Percentiles rank a stretch among this genome's conserved stretches.
Evolutionary conservation across 768 basidiomycete species (phyloP).

Genomic region (Auriscalpium orientale): DNA sequence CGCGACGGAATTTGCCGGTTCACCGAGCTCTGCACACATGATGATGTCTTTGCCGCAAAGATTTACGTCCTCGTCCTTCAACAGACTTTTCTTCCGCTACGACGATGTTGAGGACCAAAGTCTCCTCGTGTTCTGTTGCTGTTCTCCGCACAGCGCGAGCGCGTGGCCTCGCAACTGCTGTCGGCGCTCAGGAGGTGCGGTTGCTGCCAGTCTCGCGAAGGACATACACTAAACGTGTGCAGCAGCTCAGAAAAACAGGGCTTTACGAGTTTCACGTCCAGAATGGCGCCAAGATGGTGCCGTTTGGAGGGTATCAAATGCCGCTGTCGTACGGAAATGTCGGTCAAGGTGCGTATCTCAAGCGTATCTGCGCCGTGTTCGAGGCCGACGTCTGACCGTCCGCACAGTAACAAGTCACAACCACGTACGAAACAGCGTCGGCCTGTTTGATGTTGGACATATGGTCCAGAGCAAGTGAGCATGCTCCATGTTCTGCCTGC

Average conservation of each 20-base stretch:
- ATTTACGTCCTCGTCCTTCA: no score
- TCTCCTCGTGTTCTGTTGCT: no score
- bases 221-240: not conserved
- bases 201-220: not conserved
- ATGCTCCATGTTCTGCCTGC: not conserved
- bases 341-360: constrained; percentile 57
- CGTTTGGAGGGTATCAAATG: constrained; percentile 95
- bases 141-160: not conserved
- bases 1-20: no score
- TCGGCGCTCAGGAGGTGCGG: not conserved
- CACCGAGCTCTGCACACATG: no score
- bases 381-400: not conserved
- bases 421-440: constrained; percentile 74
- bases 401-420: constrained; percentile 78
- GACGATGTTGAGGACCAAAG: no score
- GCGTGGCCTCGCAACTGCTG: not conserved
- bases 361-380: not conserved
- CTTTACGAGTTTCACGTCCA: constrained; percentile 86
- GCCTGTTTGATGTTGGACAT: constrained; percentile 95
- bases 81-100: no score
- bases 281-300: constrained; percentile 88
- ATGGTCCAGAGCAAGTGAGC: constrained; percentile 90
- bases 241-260: constrained; percentile 53
- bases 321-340: constrained; percentile 79
- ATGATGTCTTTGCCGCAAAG: no score